A percentile compares a stretch with the other conserved stretches of the same genome.
Evolutionary conservation across 1,139 yeast genomes (phyloP).

Genomic region (Hansenula sp.): DNA sequence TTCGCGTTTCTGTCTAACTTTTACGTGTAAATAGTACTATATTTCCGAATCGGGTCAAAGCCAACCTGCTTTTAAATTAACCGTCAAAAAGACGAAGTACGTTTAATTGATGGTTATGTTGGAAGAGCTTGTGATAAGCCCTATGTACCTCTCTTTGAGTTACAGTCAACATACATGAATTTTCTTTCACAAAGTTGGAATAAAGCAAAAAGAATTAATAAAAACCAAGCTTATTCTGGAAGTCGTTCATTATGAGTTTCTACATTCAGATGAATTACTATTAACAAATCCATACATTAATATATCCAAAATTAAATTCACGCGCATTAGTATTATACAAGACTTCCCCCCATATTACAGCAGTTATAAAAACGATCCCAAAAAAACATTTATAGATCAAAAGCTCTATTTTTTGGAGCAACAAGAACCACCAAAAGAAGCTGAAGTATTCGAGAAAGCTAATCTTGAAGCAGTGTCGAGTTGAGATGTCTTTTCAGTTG

Average conservation of each 20-base stretch:
- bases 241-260: no score
- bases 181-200: no score
- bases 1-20: slow-evolving; percentile 1
- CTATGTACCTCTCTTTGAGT: no score
- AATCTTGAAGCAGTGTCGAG: slow-evolving; percentile 42
- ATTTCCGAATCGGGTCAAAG: not conserved
- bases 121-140: no score
- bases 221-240: no score
- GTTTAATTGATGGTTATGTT: no score
- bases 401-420: slow-evolving; percentile 21
- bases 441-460: slow-evolving; percentile 33
- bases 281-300: not conserved
- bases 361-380: no score
- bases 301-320: not conserved
- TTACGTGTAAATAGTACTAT: not conserved
- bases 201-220: no score
- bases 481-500: slow-evolving; percentile 42
- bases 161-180: no score
- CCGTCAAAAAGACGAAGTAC: no score
- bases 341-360: no score
- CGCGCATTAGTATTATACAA: no score
- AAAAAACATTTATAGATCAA: not conserved
- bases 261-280: not conserved
- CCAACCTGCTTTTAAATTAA: not conserved
- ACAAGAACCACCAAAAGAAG: slow-evolving; percentile 17